These are phyloP conservation scores for Colletotrichum euphorbiae DNA, from an alignment of 2,329 filamentous ascomycete species.

Conservation along the genomic window DNA sequence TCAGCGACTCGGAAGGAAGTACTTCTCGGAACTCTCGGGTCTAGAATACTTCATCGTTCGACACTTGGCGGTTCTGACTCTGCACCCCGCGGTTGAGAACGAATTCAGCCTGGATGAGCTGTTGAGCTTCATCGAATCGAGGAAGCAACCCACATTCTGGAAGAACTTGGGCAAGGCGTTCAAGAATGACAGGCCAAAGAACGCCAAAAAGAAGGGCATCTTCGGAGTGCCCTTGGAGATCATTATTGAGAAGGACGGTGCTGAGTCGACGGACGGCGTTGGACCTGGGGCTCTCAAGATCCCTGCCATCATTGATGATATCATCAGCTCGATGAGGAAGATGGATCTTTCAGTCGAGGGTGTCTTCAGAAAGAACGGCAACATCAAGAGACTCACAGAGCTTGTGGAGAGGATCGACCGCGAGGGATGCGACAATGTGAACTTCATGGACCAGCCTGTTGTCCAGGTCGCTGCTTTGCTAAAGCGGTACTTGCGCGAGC, in stretches of 20 bases:
- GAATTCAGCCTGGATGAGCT: slow-evolving; percentile 96
- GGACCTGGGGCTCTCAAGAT: slow-evolving; percentile 91
- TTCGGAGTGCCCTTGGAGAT: slow-evolving; percentile 91
- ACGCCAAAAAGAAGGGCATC: slow-evolving; percentile 89
- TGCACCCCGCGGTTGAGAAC: slow-evolving; percentile 90
- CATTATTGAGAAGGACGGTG: slow-evolving; percentile 91
- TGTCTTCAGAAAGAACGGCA: slow-evolving; percentile 98
- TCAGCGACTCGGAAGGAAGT: slow-evolving; percentile 74
- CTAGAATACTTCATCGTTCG: slow-evolving; percentile 98
- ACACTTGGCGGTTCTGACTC: slow-evolving; percentile 92
- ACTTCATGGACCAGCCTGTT: slow-evolving; percentile 88
- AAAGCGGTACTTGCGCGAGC: slow-evolving; percentile 93
- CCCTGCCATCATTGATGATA: slow-evolving; percentile 94
- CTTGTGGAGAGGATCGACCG: slow-evolving; percentile 87
- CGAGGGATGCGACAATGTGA: slow-evolving; percentile 85
- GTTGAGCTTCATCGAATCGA: slow-evolving; percentile 90
- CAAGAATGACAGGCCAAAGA: slow-evolving; percentile 83
- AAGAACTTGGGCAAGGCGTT: slow-evolving; percentile 98
- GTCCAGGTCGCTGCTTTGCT: slow-evolving; percentile 93
- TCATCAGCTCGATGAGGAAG: slow-evolving; percentile 93
- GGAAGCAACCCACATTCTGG: slow-evolving; percentile 93
- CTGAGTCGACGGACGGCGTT: slow-evolving; percentile 97
- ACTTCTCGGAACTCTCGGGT: slow-evolving; percentile 95
- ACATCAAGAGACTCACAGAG: slow-evolving; percentile 93
- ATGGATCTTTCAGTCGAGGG: slow-evolving; percentile 99